phyloP scores from a whole-genome alignment of 495 filamentous ascomycete species.

The Aspergillus olivimuriae region DNA sequence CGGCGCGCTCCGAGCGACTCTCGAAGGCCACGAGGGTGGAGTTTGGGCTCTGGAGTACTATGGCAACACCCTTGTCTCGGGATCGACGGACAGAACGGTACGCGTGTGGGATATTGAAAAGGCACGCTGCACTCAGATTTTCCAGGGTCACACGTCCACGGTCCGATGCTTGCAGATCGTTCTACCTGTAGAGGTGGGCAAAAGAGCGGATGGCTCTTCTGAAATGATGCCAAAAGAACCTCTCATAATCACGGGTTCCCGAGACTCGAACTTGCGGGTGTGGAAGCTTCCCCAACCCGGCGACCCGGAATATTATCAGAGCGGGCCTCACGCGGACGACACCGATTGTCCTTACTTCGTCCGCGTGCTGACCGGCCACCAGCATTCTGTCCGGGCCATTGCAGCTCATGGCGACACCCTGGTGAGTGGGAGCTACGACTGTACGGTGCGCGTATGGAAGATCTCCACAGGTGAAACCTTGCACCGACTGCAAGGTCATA shows the following conservation, averaged over 20 bases:
- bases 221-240: constrained; percentile 88
- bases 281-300: constrained; percentile 89
- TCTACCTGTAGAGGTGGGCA: constrained; percentile 73
- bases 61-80: constrained; percentile 90
- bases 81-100: constrained; percentile 92
- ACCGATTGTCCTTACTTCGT: constrained; percentile 90
- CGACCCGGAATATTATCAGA: constrained; percentile 68
- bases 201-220: constrained; percentile 61
- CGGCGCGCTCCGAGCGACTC: constrained; percentile 70
- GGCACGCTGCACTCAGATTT: constrained; percentile 86
- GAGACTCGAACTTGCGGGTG: constrained; percentile 88
- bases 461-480: constrained; percentile 91
- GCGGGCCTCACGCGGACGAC: constrained; percentile 68
- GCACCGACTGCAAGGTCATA: constrained; percentile 81
- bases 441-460: constrained; percentile 92
- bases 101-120: constrained; percentile 96
- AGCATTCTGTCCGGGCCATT: constrained; percentile 95
- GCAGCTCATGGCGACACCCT: constrained; percentile 92
- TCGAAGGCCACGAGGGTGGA: constrained; percentile 92
- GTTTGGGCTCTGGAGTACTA: constrained; percentile 98
- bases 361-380: constrained; percentile 77
- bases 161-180: constrained; percentile 95
- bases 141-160: constrained; percentile 95
- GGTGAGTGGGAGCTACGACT: constrained; percentile 99
- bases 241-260: constrained; percentile 93